Evolutionary conservation across 257 asterid species (phyloP), one percentile per base, ranked within the genome.

Genomic region (Asclepias syriaca): DNA sequence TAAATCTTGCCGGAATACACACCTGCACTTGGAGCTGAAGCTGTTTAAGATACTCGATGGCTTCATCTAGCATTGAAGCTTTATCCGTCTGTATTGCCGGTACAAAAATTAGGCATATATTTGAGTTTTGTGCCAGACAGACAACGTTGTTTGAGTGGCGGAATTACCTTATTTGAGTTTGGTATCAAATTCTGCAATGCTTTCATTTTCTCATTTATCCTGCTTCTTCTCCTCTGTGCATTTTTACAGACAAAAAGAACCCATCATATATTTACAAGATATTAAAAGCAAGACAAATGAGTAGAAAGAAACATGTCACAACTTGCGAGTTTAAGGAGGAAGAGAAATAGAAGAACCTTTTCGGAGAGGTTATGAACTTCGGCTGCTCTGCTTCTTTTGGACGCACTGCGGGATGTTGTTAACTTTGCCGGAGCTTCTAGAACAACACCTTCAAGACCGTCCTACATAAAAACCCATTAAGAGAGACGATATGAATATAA

Each of bases 11-110:
- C 67, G 16, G 22, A 15, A 61, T 16, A 21, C 67, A 29, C 64
- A 85, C 90, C 84, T 85, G 86, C 22, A 85, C 80, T 81, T 81
- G 86, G 77, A 81, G 15, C 70, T 81, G 87, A 48, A 85, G 78
- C 60, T 84, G 84, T 76, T 83, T 85, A 55, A 83, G 69, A 85
- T 85, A 85, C 80, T 85, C 86, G 57, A 85, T 83, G 57, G 86
- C 87, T 71, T 82, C 87, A 22, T 85, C 89, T 65, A 82, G 74
- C 89, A 80, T 83, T 24, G 85, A 85, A 77, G 86, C 87, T 72
- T 83, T 85, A 71, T 85, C 87, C 24, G 90, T 43, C 90, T 85
- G 81, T 68, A 69, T 34, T 27, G n/a, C 4, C 39, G 46, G 24
- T 54, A 2, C 14, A 61, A 61, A 59, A 60, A 4, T 59, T 29